Evolutionary conservation across 1,139 yeast genomes (phyloP).

Genomic region (Zygoascus sp.): DNA sequence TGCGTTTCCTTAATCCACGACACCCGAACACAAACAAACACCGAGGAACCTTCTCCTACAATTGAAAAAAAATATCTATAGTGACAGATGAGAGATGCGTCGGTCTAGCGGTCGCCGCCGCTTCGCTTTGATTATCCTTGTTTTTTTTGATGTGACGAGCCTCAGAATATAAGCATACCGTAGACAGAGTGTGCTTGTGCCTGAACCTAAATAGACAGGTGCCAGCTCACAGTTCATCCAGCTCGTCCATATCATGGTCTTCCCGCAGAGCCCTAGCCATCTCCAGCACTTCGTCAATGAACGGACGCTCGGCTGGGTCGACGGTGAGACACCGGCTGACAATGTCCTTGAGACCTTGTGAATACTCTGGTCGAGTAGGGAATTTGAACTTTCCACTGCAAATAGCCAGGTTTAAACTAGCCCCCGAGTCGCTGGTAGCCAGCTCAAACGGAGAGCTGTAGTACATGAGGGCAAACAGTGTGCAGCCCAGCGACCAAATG

Average conservation of each 20-base stretch:
- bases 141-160: too few species aligned
- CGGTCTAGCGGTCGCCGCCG: too few species aligned
- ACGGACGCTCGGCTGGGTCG: constrained; percentile 58
- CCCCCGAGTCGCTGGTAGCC: constrained; percentile 76
- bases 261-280: constrained; percentile 8
- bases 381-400: constrained; percentile 62
- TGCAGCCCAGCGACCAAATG: constrained; percentile 88
- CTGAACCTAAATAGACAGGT: too few species aligned
- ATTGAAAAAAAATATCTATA: too few species aligned
- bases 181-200: too few species aligned
- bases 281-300: constrained; percentile 53
- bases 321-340: constrained; percentile 57
- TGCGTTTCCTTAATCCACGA: too few species aligned
- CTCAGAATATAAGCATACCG: too few species aligned
- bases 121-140: too few species aligned
- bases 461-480: constrained; percentile 71
- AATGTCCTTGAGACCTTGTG: constrained; percentile 50
- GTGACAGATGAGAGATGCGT: too few species aligned
- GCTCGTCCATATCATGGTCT: background rate
- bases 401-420: constrained; percentile 73
- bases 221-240: background rate
- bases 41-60: too few species aligned
- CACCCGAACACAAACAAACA: too few species aligned
- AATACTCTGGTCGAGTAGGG: constrained; percentile 55
- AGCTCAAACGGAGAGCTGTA: constrained; percentile 84